Conservation (phyloP, 2,329 filamentous ascomycete species). For the Alternaria gansuensis region DNA sequence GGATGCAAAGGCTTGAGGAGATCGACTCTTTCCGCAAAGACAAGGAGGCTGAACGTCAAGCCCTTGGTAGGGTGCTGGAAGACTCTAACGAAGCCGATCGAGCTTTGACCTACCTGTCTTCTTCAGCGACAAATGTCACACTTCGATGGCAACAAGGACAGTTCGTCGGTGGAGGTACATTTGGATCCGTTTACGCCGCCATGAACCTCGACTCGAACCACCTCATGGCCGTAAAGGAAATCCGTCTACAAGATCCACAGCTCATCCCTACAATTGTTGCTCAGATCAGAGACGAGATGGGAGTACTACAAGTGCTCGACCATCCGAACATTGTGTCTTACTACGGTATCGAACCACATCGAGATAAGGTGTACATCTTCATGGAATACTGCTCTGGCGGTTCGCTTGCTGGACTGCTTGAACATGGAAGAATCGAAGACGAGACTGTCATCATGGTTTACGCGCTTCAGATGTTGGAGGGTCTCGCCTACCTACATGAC, state of each 20-base stretch:
- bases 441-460: constrained; percentile 98
- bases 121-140: constrained; percentile 92
- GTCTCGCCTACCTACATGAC: constrained; percentile 91
- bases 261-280: constrained; percentile 92
- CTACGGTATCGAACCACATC: constrained; percentile 96
- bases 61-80: constrained; percentile 88
- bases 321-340: constrained; percentile 98
- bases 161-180: constrained; percentile 95
- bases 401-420: constrained; percentile 85
- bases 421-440: constrained; percentile 96
- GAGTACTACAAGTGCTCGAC: constrained; percentile 91
- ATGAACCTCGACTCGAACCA: constrained; percentile 97
- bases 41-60: constrained; percentile 83
- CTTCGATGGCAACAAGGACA: constrained; percentile 99
- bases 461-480: constrained; percentile 90
- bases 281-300: constrained; percentile 97
- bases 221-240: constrained; percentile 98
- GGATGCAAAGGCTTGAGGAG: constrained; percentile 74
- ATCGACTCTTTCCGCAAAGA: constrained; percentile 82
- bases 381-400: constrained; percentile 99
- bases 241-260: constrained; percentile 94
- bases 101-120: constrained; percentile 91
- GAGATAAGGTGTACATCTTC: constrained; percentile 99
- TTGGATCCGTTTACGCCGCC: constrained; percentile 95
- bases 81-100: constrained; percentile 95